Percentiles rank a stretch among this genome's conserved stretches.
phyloP scores from a whole-genome alignment of 2,329 filamentous ascomycete genomes.

The Lecanicillium sp. region DNA sequence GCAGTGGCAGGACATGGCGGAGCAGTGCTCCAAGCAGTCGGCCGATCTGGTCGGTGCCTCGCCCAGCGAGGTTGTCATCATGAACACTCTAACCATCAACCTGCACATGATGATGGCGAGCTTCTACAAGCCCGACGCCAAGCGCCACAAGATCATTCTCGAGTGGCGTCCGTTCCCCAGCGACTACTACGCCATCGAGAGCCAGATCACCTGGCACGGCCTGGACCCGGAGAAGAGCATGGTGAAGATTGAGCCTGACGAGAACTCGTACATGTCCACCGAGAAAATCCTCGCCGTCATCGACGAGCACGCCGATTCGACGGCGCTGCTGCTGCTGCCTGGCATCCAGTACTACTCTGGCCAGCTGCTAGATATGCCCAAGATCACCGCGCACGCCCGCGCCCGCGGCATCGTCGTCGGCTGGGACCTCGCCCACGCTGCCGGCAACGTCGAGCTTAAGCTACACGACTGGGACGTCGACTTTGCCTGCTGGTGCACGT shows the following conservation, averaged over 20 bases:
- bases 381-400: constrained; percentile 73
- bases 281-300: constrained; percentile 67
- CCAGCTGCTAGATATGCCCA: constrained; percentile 76
- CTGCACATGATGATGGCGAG: constrained; percentile 77
- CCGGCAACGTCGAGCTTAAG: constrained; percentile 71
- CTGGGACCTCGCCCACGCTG: constrained; percentile 86
- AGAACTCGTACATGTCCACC: constrained; percentile 58
- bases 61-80: constrained; percentile 70
- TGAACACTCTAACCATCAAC: constrained; percentile 82
- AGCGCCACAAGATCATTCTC: constrained; percentile 71
- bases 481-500: constrained; percentile 89
- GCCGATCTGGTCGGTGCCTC: constrained; percentile 69
- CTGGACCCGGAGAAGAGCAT: constrained; percentile 62
- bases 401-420: constrained; percentile 66
- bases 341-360: constrained; percentile 92
- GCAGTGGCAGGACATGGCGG: constrained; percentile 74
- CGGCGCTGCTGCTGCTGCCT: constrained; percentile 73
- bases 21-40: constrained; percentile 63
- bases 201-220: constrained; percentile 68
- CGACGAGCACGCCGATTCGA: constrained; percentile 63
- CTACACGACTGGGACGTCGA: constrained; percentile 89
- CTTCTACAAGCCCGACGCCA: constrained; percentile 67
- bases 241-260: constrained; percentile 64
- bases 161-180: constrained; percentile 88
- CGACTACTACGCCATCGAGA: constrained; percentile 80